Evolutionary conservation across 1,284 basidiomycete species (phyloP).

Genomic region (Entoloma clypeatum): DNA sequence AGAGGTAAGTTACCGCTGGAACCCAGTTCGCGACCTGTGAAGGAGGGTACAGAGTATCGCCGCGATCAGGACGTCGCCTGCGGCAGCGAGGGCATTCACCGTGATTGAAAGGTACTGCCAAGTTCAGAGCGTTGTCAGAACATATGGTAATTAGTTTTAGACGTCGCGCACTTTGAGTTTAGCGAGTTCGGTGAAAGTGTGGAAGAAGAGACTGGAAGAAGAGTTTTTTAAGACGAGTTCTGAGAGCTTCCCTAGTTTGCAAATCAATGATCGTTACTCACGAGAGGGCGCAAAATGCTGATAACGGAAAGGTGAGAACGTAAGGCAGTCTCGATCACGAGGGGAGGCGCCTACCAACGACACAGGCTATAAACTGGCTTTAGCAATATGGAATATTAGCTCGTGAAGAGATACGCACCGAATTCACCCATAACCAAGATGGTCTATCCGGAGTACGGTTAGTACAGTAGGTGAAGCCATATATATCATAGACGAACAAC

Average conservation of each 20-base stretch:
- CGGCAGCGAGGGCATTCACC: conserved; percentile 52
- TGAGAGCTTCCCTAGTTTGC: too few relatives aligned
- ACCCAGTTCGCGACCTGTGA: conserved; percentile 51
- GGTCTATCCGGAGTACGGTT: conserved; percentile 16
- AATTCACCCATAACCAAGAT: conserved; percentile 48
- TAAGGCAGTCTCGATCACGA: conserved; percentile 6
- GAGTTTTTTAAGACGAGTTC: background rate
- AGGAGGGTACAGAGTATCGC: conserved; percentile 47
- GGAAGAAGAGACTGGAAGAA: conserved; percentile 26
- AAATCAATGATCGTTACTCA: conserved; percentile 24
- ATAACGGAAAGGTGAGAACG: conserved; percentile 7
- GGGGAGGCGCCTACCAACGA: conserved; percentile 30
- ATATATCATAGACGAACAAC: conserved; percentile 32
- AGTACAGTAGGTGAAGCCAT: background rate
- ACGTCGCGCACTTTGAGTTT: conserved; percentile 33
- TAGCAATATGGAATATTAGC: conserved; percentile 1
- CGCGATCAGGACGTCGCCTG: conserved; percentile 54
- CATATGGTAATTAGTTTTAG: background rate
- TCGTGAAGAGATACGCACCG: conserved; percentile 30
- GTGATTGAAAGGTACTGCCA: conserved; percentile 42
- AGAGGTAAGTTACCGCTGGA: conserved; percentile 36
- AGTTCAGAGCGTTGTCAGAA: background rate
- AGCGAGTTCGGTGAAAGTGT: conserved; percentile 38
- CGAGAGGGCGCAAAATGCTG: conserved; percentile 41
- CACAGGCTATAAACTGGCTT: conserved; percentile 25